A percentile compares a stretch with the other conserved stretches of the same genome.
Conservation (phyloP, 768 basidiomycete genomes). For the Glaciozyma martinii region DNA sequence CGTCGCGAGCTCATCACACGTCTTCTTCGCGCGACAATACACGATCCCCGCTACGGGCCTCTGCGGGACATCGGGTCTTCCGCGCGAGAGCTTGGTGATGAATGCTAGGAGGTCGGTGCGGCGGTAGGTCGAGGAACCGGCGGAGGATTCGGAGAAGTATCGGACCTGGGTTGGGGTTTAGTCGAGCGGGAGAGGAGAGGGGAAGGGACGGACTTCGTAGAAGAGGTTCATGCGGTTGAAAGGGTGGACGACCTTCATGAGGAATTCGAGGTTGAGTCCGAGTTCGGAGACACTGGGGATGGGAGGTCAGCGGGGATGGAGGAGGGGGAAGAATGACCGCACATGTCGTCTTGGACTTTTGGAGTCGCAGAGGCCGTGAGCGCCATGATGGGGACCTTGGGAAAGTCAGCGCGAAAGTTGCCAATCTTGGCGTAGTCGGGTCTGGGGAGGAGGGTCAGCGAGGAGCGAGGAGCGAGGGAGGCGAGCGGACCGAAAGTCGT, state of each 20-base stretch:
- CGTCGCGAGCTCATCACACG: conserved; percentile 58
- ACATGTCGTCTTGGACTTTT: conserved; percentile 41
- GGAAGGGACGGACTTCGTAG: conserved; percentile 54
- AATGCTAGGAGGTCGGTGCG: conserved; percentile 48
- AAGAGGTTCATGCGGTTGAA: conserved; percentile 73
- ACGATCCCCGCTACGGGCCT: conserved; percentile 1
- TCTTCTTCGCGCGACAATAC: conserved; percentile 53
- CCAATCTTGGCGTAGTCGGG: conserved; percentile 65
- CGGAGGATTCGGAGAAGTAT: conserved; percentile 44
- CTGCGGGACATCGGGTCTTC: background rate
- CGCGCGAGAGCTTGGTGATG: conserved; percentile 35
- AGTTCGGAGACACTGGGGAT: background rate
- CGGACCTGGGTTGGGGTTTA: background rate
- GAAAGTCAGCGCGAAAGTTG: conserved; percentile 53
- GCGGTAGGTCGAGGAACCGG: conserved; percentile 36
- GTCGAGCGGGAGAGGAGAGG: background rate
- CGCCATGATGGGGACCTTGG: conserved; percentile 73
- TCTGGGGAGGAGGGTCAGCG: conserved; percentile 50
- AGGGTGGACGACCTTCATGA: conserved; percentile 49
- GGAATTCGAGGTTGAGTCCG: background rate
- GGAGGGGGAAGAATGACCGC: conserved; percentile 28
- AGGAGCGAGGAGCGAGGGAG: background rate
- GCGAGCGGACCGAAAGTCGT: conserved; percentile 54
- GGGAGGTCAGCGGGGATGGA: background rate
- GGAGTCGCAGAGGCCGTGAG: conserved; percentile 74